Evolutionary conservation across 768 basidiomycete species (phyloP), one percentile per base, ranked within the genome.

Genomic region (Phallus indusiatus): DNA sequence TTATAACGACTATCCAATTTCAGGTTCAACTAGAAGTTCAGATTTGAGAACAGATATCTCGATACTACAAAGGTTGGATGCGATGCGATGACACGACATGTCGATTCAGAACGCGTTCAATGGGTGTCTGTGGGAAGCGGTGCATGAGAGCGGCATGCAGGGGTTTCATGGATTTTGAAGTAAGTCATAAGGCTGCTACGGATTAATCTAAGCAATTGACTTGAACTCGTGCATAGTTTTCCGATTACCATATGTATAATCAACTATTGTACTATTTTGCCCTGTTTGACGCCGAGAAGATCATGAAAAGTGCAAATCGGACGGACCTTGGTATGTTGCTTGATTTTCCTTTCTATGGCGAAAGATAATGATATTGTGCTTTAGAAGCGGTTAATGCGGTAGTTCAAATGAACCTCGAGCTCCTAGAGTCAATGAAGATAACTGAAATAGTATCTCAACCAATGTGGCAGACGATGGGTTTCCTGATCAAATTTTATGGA

Each of bases 401-500:
- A 18, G 73, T 77, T 2, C 65, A 60, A 0, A 73, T 75, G 33
- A 88, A 94, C 66, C 56, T 64, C 6, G 67, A 61, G 0, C 74
- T 85, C 20, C 74, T 97, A 20, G 61, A 69, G 1, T 67, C 68
- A 5, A 78, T 97, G 72, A 69, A 70, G 0, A 69, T 65, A 0
- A 82, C 83, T 17, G 0, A 77, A 89, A 59, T 85, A 82, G 67
- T 90, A 96, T 67, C 77, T 97, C n/a, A 78, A 90, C 62, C 82
- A 85, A 67, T 93, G 86, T 70, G 94, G 90, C 37, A 78, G 94
- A 63, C 81, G 91, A 60, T 98, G 90, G 86, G 90, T 99, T 17
- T 28, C 28, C 2, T 2, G 4, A 28, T 7, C 28, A 28, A 28
- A 28, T 28, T 28, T 3, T 28, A 7, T 28, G 4, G 28, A 28